Evolutionary conservation across 2,329 filamentous ascomycete species (phyloP).

Genomic region (Trichoderma sp.): DNA sequence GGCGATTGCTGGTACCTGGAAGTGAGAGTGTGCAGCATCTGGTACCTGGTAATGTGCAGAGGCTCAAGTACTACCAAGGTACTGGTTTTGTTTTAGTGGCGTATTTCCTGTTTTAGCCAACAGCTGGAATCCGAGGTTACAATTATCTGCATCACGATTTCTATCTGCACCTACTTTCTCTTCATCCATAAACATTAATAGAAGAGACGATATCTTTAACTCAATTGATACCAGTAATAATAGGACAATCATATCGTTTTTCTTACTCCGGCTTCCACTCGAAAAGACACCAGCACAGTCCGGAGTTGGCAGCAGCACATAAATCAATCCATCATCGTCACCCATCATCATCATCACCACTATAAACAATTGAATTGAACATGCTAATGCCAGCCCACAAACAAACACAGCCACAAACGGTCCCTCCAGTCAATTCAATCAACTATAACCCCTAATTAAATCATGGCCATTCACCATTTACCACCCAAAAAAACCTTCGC

Average conservation of each 20-base stretch:
- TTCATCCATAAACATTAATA: background rate
- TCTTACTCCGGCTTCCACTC: background rate
- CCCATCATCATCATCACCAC: background rate
- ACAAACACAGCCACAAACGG: background rate
- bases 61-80: background rate
- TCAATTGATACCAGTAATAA: background rate
- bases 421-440: background rate
- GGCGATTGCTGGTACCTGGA: background rate
- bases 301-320: background rate
- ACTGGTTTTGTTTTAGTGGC: background rate
- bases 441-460: background rate
- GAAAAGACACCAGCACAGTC: rapidly evolving
- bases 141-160: background rate
- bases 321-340: background rate
- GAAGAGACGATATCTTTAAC: background rate
- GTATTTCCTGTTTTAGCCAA: background rate
- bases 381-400: background rate
- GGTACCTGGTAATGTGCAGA: background rate
- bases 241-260: rapidly evolving
- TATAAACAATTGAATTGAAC: background rate
- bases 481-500: background rate
- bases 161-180: background rate
- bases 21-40: background rate
- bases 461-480: background rate
- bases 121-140: background rate